Conservation (phyloP, 192 early-diverging fungal species). For the Backusella tuberculispora region DNA sequence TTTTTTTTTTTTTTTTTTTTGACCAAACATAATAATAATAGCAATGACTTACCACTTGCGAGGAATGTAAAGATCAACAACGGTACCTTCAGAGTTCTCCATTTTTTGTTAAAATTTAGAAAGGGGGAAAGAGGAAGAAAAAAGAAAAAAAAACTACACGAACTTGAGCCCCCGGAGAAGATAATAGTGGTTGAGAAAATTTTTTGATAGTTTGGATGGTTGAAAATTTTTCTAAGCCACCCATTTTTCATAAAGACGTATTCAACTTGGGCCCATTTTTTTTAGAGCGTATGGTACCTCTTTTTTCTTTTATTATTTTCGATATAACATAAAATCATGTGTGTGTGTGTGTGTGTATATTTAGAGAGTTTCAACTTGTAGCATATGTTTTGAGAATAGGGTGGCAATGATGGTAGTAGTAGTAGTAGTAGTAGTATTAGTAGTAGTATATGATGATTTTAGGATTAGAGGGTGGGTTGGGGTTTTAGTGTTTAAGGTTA, state of each 20-base stretch:
- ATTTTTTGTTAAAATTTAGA: slow-evolving; percentile 33
- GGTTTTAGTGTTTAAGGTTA: no score
- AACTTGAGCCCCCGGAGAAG: neutral
- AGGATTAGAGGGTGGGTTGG: no score
- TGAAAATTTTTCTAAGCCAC: neutral
- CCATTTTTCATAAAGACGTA: neutral
- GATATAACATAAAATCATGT: no score
- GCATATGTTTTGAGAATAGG: no score
- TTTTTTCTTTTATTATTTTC: no score
- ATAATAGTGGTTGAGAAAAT: neutral
- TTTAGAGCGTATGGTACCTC: no score
- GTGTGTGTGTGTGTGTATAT: no score
- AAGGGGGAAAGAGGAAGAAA: slow-evolving; percentile 35
- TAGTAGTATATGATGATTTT: no score
- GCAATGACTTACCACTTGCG: slow-evolving; percentile 83
- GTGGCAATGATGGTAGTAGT: no score
- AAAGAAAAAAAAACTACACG: neutral
- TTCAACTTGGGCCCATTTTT: no score
- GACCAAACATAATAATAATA: neutral
- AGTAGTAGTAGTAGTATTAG: no score
- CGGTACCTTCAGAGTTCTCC: slow-evolving; percentile 53
- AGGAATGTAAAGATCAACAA: slow-evolving; percentile 92
- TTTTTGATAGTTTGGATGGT: neutral
- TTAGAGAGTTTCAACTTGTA: no score
- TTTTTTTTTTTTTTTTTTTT: neutral